phyloP scores from a whole-genome alignment of 768 basidiomycete species.

The Amanita molliuscula region DNA sequence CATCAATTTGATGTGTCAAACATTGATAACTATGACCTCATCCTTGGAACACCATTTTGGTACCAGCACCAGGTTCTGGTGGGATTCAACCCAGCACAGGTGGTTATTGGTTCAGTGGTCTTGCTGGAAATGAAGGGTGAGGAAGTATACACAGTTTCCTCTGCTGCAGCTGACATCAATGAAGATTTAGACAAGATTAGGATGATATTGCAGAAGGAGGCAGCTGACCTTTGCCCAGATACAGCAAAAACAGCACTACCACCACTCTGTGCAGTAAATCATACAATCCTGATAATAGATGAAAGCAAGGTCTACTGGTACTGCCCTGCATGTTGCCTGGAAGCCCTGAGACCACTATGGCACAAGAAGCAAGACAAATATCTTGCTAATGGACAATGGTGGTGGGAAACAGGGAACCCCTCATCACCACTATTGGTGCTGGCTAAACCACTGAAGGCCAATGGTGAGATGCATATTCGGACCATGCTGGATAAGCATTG shows the following conservation, averaged over 20 bases:
- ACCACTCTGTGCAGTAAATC: conserved; percentile 8
- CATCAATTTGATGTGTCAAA: background rate
- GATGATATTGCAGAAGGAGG: background rate
- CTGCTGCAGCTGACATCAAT: background rate
- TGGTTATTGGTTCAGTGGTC: background rate
- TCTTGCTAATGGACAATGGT: background rate
- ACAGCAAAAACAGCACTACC: conserved; percentile 1
- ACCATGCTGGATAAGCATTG: too few species aligned
- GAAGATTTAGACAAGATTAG: background rate
- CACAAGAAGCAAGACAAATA: background rate
- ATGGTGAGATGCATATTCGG: too few species aligned
- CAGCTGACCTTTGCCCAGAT: conserved; percentile 5
- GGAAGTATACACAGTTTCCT: background rate
- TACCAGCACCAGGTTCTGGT: background rate
- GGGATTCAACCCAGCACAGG: background rate
- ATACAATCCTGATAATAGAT: conserved; percentile 6
- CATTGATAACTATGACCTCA: conserved; percentile 4
- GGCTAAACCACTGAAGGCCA: too few species aligned
- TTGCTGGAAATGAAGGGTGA: background rate
- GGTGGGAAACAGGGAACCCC: background rate
- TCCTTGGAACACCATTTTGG: conserved; percentile 5
- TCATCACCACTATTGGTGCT: too few species aligned
- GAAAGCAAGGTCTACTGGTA: background rate
- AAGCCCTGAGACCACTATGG: conserved; percentile 1
- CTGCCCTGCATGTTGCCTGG: background rate